Percentiles rank a stretch among this genome's conserved stretches.
Conservation (phyloP, 306 rosid genomes). For the Ammopiptanthus mongolicus region DNA sequence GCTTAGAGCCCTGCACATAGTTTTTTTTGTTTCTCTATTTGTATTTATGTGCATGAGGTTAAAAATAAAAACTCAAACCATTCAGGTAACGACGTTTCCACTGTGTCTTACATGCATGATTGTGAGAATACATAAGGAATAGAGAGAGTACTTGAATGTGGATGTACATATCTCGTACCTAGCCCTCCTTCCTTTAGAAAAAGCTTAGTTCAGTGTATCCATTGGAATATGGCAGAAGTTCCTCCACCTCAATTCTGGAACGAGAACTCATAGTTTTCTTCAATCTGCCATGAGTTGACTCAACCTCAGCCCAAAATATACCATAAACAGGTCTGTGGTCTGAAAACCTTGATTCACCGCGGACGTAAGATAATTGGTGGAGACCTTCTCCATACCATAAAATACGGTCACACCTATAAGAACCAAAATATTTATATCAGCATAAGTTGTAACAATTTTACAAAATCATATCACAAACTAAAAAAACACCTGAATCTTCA, state of each 20-base stretch:
- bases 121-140: conserved; percentile 13
- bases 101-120: conserved; percentile 20
- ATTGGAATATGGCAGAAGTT: conserved; percentile 81
- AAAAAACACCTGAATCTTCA: not conserved
- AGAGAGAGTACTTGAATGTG: conserved; percentile 43
- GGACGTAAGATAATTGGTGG: conserved; percentile 86
- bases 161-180: conserved; percentile 32
- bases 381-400: conserved; percentile 98
- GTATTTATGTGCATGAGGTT: conserved; percentile 9
- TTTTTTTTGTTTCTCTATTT: conserved; percentile 12
- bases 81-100: not conserved
- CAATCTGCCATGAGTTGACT: conserved; percentile 66
- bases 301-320: conserved; percentile 94
- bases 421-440: conserved; percentile 21
- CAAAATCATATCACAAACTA: not conserved
- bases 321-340: conserved; percentile 98
- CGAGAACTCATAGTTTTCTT: conserved; percentile 90
- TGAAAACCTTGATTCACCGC: conserved; percentile 91
- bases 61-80: not conserved
- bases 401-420: conserved; percentile 89
- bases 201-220: conserved; percentile 97
- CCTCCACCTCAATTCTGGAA: conserved; percentile 86
- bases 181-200: conserved; percentile 53
- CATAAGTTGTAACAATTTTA: not conserved
- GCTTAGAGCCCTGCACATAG: conserved; percentile 8